Base-by-base conservation (phyloP, 257 asterid genomes). In the Primulina huaijiensis region DNA sequence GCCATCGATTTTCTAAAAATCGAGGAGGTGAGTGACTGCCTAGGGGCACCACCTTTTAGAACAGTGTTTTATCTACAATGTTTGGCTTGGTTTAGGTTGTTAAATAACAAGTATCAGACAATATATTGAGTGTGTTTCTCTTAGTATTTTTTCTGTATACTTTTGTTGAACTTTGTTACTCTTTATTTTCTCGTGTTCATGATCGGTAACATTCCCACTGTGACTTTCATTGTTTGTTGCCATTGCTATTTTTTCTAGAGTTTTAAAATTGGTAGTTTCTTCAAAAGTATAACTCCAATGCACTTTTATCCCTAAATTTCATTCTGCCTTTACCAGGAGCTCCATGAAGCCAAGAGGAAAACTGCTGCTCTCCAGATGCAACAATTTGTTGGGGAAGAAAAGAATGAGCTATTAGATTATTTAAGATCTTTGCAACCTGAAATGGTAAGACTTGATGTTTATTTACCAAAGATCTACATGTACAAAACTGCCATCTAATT, bases 301-400 rank as follows among this genome's bases (percentile, higher is more conserved):
- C 23, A 10, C 21, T 38, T 10, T 7, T 19, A 9, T 64, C 10
- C n/a, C 58, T 9, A 34, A 64, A 8, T 4, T 59, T 8, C 60
- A 59, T 76, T 71, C 60, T 72, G 38, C 75, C 72, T 55, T 40
- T 56, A 65, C 60, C 79, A 93, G 98, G 98, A 93, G 79, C 96
- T 93, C 78, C 89, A 70, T 64, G 96, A 89, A 79, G 95, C 85
- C 53, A 86, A 89, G 86, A 82, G 97, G 83, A 93, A 89, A 83
- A 86, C 80, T 75, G 93, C 90, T 59, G 98, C 98, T 71, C 92
- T 93, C 74, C 98, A 93, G 82, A 89, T 93, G 98, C 98, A 93
- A 81, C 96, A 87, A 79, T 88, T 93, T 86, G 97, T 89, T 16
- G 96, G 98, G 57, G 97, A 90, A 75, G 98, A 93, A 80, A 83